These are phyloP conservation scores for Oropetium thomaeum DNA, from an alignment of 176 grass and related monocot species.

Conservation along the genomic window DNA sequence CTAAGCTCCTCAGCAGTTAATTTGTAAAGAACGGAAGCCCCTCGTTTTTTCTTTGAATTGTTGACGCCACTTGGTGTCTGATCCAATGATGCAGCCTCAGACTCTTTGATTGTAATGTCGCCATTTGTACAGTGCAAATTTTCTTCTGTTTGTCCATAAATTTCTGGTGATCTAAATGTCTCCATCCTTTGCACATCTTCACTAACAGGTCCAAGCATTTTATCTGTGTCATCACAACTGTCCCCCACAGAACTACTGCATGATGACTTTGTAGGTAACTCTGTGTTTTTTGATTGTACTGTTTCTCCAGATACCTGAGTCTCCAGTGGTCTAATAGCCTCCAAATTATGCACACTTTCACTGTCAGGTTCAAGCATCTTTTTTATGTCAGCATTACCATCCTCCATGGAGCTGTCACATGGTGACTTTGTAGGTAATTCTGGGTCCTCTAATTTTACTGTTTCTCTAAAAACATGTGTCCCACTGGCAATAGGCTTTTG, in stretches of 20 bases:
- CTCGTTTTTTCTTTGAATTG: conserved; percentile 34
- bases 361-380: not conserved
- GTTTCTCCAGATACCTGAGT: conserved; percentile 26
- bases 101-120: conserved; percentile 27
- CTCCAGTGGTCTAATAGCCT: conserved; percentile 7
- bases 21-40: conserved; percentile 75
- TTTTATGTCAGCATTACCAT: conserved; percentile 10
- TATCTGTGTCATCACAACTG: conserved; percentile 1
- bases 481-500: conserved; percentile 19
- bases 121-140: conserved; percentile 7
- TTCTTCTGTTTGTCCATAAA: conserved; percentile 21
- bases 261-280: conserved; percentile 28
- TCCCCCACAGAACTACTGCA: conserved; percentile 14
- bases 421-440: conserved; percentile 30
- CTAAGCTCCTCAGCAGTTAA: conserved; percentile 62
- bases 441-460: conserved; percentile 24
- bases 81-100: conserved; percentile 25
- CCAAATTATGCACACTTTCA: conserved; percentile 9
- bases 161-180: not conserved
- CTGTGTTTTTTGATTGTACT: conserved; percentile 26
- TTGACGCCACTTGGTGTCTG: conserved; percentile 13
- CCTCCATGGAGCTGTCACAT: conserved; percentile 16
- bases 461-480: conserved; percentile 23
- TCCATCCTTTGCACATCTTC: conserved; percentile 17
- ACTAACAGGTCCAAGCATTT: not conserved